These are phyloP conservation scores for Delphinella strobiligena DNA, from an alignment of 2,329 filamentous ascomycete genomes.

Conservation along the genomic window DNA sequence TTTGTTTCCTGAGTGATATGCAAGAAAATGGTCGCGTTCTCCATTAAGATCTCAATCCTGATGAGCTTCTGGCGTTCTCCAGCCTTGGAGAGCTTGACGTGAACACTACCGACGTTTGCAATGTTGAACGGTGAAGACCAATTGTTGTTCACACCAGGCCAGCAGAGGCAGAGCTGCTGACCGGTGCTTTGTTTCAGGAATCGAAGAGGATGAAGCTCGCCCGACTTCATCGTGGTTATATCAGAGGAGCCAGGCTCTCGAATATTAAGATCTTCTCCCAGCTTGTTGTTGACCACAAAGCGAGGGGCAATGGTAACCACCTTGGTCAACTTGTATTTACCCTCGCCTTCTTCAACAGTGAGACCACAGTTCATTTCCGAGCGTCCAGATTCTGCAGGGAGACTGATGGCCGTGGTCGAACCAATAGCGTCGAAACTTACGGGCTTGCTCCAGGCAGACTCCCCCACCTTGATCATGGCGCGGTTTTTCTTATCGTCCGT, in stretches of 20 bases:
- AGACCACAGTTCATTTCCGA: slow-evolving; percentile 87
- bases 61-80: slow-evolving; percentile 82
- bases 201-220: slow-evolving; percentile 75
- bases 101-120: slow-evolving; percentile 80
- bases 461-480: slow-evolving; percentile 72
- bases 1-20: slow-evolving; percentile 83
- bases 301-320: slow-evolving; percentile 85
- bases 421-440: slow-evolving; percentile 97
- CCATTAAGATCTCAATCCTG: slow-evolving; percentile 79
- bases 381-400: slow-evolving; percentile 57
- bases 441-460: slow-evolving; percentile 92
- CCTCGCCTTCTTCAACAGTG: slow-evolving; percentile 78
- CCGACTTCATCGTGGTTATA: slow-evolving; percentile 62
- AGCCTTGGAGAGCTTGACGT: slow-evolving; percentile 85
- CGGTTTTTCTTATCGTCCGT: slow-evolving; percentile 86
- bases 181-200: slow-evolving; percentile 73
- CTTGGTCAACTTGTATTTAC: slow-evolving; percentile 96
- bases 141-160: slow-evolving; percentile 86
- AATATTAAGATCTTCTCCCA: slow-evolving; percentile 77
- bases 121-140: slow-evolving; percentile 99
- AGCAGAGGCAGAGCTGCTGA: slow-evolving; percentile 87
- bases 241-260: slow-evolving; percentile 86
- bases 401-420: slow-evolving; percentile 75
- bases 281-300: slow-evolving; percentile 87
- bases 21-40: slow-evolving; percentile 85